Evolutionary conservation across 1,139 yeast species (phyloP).

Genomic region (Taiozyma sp.): DNA sequence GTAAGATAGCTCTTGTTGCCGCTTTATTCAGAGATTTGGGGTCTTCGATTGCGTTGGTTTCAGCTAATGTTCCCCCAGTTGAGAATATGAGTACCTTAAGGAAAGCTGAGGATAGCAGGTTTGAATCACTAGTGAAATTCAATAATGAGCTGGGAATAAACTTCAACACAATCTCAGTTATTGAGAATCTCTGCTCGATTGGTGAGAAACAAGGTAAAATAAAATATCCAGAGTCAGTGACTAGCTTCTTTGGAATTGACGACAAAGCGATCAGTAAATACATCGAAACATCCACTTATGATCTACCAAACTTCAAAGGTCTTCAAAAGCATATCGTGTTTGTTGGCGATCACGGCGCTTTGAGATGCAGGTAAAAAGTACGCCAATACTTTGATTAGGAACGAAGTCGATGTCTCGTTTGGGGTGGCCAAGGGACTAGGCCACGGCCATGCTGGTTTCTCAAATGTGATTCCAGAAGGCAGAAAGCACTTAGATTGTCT

Average conservation of each 20-base stretch:
- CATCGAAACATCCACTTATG: background rate
- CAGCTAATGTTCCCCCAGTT: conserved; percentile 23
- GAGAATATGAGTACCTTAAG: background rate
- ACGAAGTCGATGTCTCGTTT: conserved; percentile 20
- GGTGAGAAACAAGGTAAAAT: conserved; percentile 12
- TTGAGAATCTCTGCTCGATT: conserved; percentile 20
- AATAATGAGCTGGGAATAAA: conserved; percentile 27
- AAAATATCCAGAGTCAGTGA: conserved; percentile 21
- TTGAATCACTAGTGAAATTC: conserved; percentile 17
- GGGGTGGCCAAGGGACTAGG: conserved; percentile 2
- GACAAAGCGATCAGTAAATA: conserved; percentile 8
- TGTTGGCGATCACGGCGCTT: conserved; percentile 29
- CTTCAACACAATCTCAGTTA: conserved; percentile 28
- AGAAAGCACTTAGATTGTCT: conserved; percentile 16
- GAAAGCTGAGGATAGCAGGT: background rate
- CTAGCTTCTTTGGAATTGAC: conserved; percentile 19
- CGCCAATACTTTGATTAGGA: conserved; percentile 25
- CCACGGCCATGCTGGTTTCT: background rate
- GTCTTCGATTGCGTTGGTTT: conserved; percentile 23
- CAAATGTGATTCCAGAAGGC: conserved; percentile 2
- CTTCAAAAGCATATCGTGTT: conserved; percentile 25
- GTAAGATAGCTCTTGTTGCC: conserved; percentile 24
- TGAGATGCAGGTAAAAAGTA: conserved; percentile 30
- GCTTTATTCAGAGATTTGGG: conserved; percentile 21
- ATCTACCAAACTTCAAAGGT: background rate